Conservation (phyloP, 2,329 filamentous ascomycete species). For the Fusarium sp. region DNA sequence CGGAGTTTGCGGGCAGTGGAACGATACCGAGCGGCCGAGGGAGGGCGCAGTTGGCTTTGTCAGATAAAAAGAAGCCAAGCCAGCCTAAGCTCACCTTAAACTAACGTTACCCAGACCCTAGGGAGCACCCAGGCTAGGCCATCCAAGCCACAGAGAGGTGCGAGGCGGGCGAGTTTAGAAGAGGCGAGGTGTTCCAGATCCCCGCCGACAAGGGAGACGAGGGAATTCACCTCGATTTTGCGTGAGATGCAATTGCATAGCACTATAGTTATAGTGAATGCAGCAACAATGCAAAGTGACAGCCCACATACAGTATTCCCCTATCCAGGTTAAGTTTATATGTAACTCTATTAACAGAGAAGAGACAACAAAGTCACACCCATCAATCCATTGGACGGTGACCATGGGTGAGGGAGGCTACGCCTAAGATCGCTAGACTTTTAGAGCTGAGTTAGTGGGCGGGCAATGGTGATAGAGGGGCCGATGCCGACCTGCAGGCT, state of each 20-base stretch:
- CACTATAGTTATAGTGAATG: neutral
- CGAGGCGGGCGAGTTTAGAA: constrained; percentile 22
- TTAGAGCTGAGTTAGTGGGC: neutral
- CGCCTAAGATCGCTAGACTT: neutral
- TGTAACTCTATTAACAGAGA: neutral
- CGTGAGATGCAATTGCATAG: neutral
- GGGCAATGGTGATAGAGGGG: neutral
- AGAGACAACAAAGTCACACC: neutral
- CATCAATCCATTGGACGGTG: neutral
- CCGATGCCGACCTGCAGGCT: neutral
- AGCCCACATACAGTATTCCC: neutral
- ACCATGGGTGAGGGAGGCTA: neutral
- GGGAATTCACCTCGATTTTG: neutral
- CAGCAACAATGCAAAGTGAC: neutral
- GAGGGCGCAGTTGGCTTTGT: constrained; percentile 21
- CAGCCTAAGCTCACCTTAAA: constrained; percentile 7
- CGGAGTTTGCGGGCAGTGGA: constrained; percentile 22
- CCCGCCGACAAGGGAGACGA: neutral
- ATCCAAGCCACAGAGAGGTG: constrained; percentile 32
- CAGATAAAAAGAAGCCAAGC: constrained; percentile 4
- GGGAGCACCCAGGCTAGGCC: neutral
- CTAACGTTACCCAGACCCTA: constrained; percentile 17
- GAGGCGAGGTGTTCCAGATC: constrained; percentile 11
- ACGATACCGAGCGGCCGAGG: constrained; percentile 18
- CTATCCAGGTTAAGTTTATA: neutral